Conservation (phyloP, 2,329 filamentous ascomycete genomes). For the Neoarthrinium moseri region DNA sequence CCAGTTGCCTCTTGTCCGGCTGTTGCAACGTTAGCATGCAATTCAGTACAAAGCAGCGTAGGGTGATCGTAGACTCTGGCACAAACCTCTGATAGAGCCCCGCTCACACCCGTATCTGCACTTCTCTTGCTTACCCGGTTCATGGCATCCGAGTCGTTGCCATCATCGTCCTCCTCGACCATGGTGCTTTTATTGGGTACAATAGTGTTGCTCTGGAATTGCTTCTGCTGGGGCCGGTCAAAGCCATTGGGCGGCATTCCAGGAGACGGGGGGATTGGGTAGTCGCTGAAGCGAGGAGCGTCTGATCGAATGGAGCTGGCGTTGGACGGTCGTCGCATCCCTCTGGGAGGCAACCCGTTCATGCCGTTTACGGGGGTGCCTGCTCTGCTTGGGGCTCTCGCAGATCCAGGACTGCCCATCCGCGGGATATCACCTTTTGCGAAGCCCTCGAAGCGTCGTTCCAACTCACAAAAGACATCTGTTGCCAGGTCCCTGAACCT, state of each 20-base stretch:
- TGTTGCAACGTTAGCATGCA: conserved; percentile 26
- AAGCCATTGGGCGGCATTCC: conserved; percentile 61
- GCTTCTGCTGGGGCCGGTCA: conserved; percentile 78
- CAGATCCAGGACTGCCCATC: conserved; percentile 65
- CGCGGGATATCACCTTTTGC: conserved; percentile 67
- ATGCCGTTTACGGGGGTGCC: conserved; percentile 62
- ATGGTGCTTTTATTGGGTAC: conserved; percentile 97
- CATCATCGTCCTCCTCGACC: conserved; percentile 90
- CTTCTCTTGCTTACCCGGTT: conserved; percentile 35
- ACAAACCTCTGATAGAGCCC: conserved; percentile 38
- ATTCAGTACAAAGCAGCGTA: background rate
- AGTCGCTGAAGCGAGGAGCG: conserved; percentile 37
- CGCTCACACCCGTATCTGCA: conserved; percentile 15
- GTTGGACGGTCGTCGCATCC: conserved; percentile 58
- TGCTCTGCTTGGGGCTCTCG: conserved; percentile 59
- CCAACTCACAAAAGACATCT: conserved; percentile 93
- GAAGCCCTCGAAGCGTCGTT: conserved; percentile 85
- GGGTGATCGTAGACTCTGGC: no score
- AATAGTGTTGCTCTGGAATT: conserved; percentile 93
- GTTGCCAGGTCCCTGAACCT: conserved; percentile 90
- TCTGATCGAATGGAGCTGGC: conserved; percentile 57
- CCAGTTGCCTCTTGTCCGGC: conserved; percentile 69
- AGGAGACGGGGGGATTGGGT: conserved; percentile 59
- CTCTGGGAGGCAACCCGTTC: conserved; percentile 46
- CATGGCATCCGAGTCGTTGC: conserved; percentile 57